Conservation (phyloP, 352 stramenopile genomes). For the Phytopythium vexans region DNA sequence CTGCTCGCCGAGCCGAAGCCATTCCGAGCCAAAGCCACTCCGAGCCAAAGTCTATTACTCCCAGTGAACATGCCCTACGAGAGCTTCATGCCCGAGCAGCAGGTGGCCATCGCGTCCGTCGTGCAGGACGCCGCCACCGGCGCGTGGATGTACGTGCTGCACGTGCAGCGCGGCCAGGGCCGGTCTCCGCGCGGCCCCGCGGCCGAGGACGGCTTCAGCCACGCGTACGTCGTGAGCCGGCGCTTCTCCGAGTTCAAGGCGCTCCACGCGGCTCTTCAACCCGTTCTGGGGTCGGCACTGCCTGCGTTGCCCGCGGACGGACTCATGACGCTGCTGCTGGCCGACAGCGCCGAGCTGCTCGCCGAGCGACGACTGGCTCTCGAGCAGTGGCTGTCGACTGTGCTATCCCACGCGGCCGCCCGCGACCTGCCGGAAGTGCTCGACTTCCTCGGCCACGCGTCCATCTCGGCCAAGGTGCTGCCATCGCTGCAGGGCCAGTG, state of each 20-base stretch:
- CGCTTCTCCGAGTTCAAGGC: slow-evolving; percentile 80
- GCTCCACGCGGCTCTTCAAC: slow-evolving; percentile 48
- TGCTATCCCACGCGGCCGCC: slow-evolving; percentile 53
- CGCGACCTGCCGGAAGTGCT: slow-evolving; percentile 65
- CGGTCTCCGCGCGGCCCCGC: slow-evolving; percentile 14
- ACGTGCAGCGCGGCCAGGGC: slow-evolving; percentile 47
- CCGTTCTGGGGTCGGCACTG: slow-evolving; percentile 57
- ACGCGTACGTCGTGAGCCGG: slow-evolving; percentile 65
- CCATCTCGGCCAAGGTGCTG: slow-evolving; percentile 42
- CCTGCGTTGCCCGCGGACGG: slow-evolving; percentile 64
- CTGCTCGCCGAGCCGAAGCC: slow-evolving; percentile 6
- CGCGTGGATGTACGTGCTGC: slow-evolving; percentile 69
- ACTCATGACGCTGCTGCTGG: slow-evolving; percentile 69
- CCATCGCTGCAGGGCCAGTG: slow-evolving; percentile 37
- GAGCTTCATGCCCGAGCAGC: slow-evolving; percentile 67
- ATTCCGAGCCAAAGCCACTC: neutral
- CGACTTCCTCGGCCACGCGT: slow-evolving; percentile 62
- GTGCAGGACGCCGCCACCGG: slow-evolving; percentile 58
- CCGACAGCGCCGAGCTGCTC: slow-evolving; percentile 64
- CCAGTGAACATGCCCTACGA: slow-evolving; percentile 58
- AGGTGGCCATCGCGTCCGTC: slow-evolving; percentile 66
- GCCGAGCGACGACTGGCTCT: slow-evolving; percentile 58
- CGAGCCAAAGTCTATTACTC: neutral
- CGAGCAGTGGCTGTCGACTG: slow-evolving; percentile 48
- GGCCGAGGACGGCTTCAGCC: slow-evolving; percentile 38